Conservation (phyloP, 2,329 filamentous ascomycete species). For the Trichoderma oligosporum region DNA sequence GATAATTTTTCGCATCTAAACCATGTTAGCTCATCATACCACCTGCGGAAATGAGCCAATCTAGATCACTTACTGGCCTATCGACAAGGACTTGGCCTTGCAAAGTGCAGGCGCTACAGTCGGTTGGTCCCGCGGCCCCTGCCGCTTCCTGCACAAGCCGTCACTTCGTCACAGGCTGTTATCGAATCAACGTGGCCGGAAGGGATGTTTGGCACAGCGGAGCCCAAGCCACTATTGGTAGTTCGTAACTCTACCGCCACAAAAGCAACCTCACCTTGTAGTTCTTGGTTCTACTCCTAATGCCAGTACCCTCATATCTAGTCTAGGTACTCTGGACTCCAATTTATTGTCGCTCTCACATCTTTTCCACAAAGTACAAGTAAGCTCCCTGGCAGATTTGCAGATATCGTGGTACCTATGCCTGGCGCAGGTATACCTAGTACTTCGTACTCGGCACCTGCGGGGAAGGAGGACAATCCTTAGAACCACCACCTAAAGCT, state of each 20-base stretch:
- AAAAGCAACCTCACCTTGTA: conserved; percentile 13
- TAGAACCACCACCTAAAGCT: not conserved
- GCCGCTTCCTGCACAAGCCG: conserved; percentile 43
- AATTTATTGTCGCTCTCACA: no score
- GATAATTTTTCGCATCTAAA: not conserved
- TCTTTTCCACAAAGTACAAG: no score
- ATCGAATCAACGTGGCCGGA: conserved; percentile 36
- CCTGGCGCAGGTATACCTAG: no score
- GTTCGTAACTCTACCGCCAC: conserved; percentile 19
- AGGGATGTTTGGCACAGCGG: conserved; percentile 9
- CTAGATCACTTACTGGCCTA: conserved; percentile 35
- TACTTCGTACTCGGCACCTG: not conserved
- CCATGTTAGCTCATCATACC: conserved; percentile 9
- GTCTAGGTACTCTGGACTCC: no score
- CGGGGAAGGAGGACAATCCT: not conserved
- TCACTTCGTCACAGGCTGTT: conserved; percentile 41
- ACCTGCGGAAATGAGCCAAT: conserved; percentile 39
- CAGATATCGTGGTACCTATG: no score
- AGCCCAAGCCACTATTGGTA: conserved; percentile 12
- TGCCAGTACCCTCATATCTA: no score
- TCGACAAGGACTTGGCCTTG: conserved; percentile 27
- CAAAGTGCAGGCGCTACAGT: conserved; percentile 35
- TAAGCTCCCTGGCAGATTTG: no score
- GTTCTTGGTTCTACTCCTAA: not conserved
- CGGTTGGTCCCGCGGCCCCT: conserved; percentile 47